Evolutionary conservation across 768 basidiomycete species (phyloP).

Genomic region (Boletus sp.): DNA sequence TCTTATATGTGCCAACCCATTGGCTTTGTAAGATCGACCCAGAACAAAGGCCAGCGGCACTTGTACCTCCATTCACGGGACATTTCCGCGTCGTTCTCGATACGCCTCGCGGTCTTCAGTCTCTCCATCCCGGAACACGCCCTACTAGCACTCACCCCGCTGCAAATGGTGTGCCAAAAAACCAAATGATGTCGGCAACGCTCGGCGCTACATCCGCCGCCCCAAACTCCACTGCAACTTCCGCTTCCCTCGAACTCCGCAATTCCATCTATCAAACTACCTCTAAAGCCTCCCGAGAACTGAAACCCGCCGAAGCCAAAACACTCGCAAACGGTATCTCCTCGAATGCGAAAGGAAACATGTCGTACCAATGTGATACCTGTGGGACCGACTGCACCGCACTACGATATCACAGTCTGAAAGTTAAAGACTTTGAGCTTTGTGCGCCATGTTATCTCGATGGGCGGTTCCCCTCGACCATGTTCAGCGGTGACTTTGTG

Average conservation of each 20-base stretch:
- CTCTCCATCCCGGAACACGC: conserved; percentile 81
- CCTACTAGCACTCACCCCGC: conserved; percentile 45
- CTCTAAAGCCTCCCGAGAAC: conserved; percentile 72
- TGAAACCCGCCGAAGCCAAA: conserved; percentile 68
- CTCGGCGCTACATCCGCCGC: conserved; percentile 20
- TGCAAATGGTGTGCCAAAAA: conserved; percentile 49
- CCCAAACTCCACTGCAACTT: conserved; percentile 24
- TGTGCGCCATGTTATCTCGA: conserved; percentile 93
- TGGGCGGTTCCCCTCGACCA: conserved; percentile 92
- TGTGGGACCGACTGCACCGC: conserved; percentile 92
- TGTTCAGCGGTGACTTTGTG: conserved; percentile 98
- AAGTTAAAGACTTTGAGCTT: conserved; percentile 87
- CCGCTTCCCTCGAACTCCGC: conserved; percentile 84
- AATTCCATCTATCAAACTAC: conserved; percentile 87
- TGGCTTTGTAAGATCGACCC: conserved; percentile 80
- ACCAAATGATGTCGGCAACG: conserved; percentile 23
- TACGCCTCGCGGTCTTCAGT: conserved; percentile 93
- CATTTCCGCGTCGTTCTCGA: conserved; percentile 98
- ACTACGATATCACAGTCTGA: conserved; percentile 88
- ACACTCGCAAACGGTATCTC: conserved; percentile 52
- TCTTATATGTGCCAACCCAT: conserved; percentile 4
- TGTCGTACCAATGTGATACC: conserved; percentile 81
- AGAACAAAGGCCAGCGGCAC: conserved; percentile 88
- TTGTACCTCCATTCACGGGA: conserved; percentile 97
- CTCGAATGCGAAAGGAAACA: conserved; percentile 47